Percentiles rank a stretch among this genome's conserved stretches.
Conservation (phyloP, 1,284 basidiomycete genomes). For the Leccinum ponderosum region DNA sequence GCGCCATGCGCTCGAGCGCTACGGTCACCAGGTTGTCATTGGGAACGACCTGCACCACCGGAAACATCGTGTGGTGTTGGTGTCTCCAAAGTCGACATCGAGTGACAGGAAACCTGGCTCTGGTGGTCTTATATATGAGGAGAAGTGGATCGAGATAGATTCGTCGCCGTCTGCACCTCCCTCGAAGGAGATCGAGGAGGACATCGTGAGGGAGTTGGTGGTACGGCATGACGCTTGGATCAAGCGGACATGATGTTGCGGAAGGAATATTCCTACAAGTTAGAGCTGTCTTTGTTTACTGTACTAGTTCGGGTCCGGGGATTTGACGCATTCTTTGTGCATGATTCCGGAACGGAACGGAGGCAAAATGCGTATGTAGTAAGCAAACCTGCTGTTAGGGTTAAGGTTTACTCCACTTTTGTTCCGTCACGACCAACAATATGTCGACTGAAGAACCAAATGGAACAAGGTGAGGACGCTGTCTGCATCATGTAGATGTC, state of each 20-base stretch:
- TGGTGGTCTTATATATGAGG: constrained; percentile 35
- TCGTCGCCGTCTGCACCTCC: constrained; percentile 38
- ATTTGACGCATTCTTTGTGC: too few relatives aligned
- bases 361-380: neutral
- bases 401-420: constrained; percentile 17
- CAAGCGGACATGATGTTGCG: neutral
- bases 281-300: neutral
- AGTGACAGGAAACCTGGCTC: constrained; percentile 33
- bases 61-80: constrained; percentile 92
- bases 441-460: constrained; percentile 15
- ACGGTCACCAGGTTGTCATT: constrained; percentile 97
- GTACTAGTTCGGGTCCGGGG: neutral
- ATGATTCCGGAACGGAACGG: neutral
- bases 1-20: constrained; percentile 82
- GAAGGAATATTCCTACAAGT: neutral
- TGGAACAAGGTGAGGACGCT: constrained; percentile 16
- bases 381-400: constrained; percentile 4
- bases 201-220: constrained; percentile 81
- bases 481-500: constrained; percentile 1
- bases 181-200: constrained; percentile 88
- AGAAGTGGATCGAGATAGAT: constrained; percentile 77
- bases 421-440: constrained; percentile 2
- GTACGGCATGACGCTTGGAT: constrained; percentile 77
- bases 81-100: constrained; percentile 45
- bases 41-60: constrained; percentile 91